These are phyloP conservation scores for Galerina marginata DNA, from an alignment of 768 basidiomycete species.

Conservation along the genomic window DNA sequence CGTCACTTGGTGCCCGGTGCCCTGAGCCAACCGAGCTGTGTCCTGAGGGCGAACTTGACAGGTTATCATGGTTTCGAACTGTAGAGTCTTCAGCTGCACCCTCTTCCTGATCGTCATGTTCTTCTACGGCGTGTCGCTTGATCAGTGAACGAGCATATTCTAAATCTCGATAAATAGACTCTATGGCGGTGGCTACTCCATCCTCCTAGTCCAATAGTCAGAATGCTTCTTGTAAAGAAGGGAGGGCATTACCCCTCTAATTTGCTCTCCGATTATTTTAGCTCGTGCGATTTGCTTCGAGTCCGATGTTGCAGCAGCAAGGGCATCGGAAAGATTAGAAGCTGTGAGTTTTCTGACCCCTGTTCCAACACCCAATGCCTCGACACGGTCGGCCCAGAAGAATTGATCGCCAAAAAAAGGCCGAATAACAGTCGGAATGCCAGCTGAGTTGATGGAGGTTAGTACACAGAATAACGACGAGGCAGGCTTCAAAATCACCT, in stretches of 20 bases:
- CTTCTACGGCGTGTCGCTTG: conserved; percentile 55
- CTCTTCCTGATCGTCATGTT: conserved; percentile 36
- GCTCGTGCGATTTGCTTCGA: conserved; percentile 89
- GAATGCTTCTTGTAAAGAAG: not conserved
- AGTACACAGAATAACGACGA: not conserved
- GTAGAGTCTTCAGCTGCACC: conserved; percentile 44
- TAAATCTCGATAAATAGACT: conserved; percentile 94
- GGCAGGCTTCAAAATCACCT: conserved; percentile 52
- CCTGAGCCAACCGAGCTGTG: conserved; percentile 63
- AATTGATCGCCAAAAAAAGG: conserved; percentile 99
- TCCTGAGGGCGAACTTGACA: conserved; percentile 48
- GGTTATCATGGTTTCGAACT: conserved; percentile 36
- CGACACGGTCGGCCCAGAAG: conserved; percentile 98
- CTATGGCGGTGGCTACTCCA: conserved; percentile 92
- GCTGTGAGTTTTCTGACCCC: conserved; percentile 89
- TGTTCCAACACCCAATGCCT: conserved; percentile 90
- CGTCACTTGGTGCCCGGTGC: conserved; percentile 67
- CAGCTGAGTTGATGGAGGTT: conserved; percentile 53
- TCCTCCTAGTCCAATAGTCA: conserved; percentile 67
- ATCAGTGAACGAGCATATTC: conserved; percentile 92
- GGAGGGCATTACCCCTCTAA: conserved; percentile 63
- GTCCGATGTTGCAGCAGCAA: conserved; percentile 84
- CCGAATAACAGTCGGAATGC: conserved; percentile 93
- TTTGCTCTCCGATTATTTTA: conserved; percentile 82
- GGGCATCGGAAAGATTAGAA: conserved; percentile 76